Base-by-base conservation (phyloP, 139 green algal species). In the Micromonas commoda region DNA sequence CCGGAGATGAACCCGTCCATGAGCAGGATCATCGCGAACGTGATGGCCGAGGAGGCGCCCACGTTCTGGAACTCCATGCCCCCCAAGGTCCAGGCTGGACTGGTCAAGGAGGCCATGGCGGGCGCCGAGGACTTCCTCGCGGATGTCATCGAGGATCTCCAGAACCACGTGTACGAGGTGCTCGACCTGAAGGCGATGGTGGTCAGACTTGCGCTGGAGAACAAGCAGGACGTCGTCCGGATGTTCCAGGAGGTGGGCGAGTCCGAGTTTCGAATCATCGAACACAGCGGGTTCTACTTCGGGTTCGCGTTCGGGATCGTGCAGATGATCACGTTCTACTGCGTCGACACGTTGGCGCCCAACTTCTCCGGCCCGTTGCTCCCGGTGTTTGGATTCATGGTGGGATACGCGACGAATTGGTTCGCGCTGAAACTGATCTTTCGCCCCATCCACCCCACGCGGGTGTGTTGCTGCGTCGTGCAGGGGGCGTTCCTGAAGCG, bases 371-470 rank as follows among this genome's bases (percentile, higher is more conserved):
- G 52, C 35, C 85, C 79, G 84, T 19, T 88, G 45, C 77, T 88
- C 1, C 84, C 84, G 38, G 29, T 85, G 23, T 79, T 76, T 52
- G 84, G 84, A 19, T 84, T 88, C 61, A 28, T 82, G 24, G 81
- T 85, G 4, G 84, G 84, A 19, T 88, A 82, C 35, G 34, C 72
- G 60, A 88, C 84, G 3, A 88, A 88, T 38, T 83, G 73, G 72
- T 32, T 85, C 54, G 84, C 84, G 31, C 72, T 88, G 5, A 81
- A 78, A 26, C 24, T 88, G 28, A 88, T 88, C 64, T 88, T 88
- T 64, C 28, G 77, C 26, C 84, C 84, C 9, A 61, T 83, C 37
- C 35, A 85, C 16, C 84, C 84, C 4, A 84, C 69, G 28, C 21
- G 24, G 21, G 37, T 75, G 2, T 75, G 37, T 37, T 57, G 52